A percentile compares a stretch with the other conserved stretches of the same genome.
phyloP scores from a whole-genome alignment of 495 filamentous ascomycete genomes.

The Neurospora cerealis region DNA sequence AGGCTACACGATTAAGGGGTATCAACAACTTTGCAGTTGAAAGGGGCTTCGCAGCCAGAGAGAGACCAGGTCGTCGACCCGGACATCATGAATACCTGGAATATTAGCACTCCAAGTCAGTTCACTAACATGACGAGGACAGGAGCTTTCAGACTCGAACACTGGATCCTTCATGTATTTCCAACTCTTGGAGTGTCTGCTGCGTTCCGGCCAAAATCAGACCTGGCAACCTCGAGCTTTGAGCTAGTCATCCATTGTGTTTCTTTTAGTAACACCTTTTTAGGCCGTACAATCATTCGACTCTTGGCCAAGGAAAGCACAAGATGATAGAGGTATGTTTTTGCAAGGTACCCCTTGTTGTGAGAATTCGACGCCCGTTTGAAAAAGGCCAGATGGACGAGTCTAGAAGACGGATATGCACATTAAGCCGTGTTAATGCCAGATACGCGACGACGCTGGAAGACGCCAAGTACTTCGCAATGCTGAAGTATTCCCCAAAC shows the following conservation, averaged over 20 bases:
- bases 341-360: background rate
- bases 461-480: background rate
- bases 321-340: background rate
- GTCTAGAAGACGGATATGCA: background rate
- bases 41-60: background rate
- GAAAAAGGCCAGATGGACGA: background rate
- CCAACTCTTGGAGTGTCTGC: background rate
- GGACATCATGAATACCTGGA: background rate
- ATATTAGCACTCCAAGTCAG: background rate
- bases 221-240: background rate
- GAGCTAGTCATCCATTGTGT: background rate
- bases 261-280: background rate
- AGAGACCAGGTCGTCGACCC: background rate
- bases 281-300: background rate
- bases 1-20: background rate
- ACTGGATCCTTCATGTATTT: background rate
- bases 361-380: background rate
- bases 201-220: background rate
- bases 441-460: background rate
- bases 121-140: background rate
- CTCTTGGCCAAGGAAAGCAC: background rate
- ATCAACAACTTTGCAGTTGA: background rate
- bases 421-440: background rate
- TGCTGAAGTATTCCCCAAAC: background rate
- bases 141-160: background rate